Percentiles rank a stretch among this genome's conserved stretches.
Conservation (phyloP, 2,329 filamentous ascomycete genomes). For the Colletotrichum gloeosporioides region DNA sequence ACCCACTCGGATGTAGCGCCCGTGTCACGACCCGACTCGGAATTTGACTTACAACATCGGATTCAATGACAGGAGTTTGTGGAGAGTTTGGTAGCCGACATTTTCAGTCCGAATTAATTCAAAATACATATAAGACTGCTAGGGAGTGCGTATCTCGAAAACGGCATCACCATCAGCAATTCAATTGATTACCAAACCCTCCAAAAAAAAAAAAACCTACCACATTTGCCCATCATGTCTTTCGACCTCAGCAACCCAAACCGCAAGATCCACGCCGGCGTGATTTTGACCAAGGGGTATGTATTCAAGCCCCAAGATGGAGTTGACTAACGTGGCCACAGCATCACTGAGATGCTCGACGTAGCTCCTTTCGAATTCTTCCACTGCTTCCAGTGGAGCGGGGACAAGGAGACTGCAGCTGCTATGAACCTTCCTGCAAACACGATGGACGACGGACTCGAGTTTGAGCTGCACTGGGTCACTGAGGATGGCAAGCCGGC, state of each 20-base stretch:
- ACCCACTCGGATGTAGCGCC: not conserved
- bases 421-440: not conserved
- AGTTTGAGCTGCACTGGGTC: conserved; percentile 39
- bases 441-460: conserved; percentile 24
- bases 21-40: not conserved
- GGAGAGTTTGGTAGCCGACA: too few species aligned
- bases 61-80: not conserved
- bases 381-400: conserved; percentile 24
- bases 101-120: not conserved
- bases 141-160: not conserved
- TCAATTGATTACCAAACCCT: not conserved
- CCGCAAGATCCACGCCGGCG: conserved; percentile 31
- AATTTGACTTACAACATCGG: not conserved
- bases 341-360: conserved; percentile 37
- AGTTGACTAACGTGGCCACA: conserved; percentile 6
- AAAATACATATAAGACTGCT: not conserved
- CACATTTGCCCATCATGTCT: not conserved
- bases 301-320: not conserved
- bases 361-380: conserved; percentile 38
- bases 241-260: conserved; percentile 29
- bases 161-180: not conserved
- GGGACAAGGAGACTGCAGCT: conserved; percentile 16
- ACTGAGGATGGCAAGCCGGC: conserved; percentile 28
- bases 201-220: not conserved
- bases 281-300: conserved; percentile 33